Conservation (phyloP, 768 basidiomycete species). For the Gymnopilus junonius region DNA sequence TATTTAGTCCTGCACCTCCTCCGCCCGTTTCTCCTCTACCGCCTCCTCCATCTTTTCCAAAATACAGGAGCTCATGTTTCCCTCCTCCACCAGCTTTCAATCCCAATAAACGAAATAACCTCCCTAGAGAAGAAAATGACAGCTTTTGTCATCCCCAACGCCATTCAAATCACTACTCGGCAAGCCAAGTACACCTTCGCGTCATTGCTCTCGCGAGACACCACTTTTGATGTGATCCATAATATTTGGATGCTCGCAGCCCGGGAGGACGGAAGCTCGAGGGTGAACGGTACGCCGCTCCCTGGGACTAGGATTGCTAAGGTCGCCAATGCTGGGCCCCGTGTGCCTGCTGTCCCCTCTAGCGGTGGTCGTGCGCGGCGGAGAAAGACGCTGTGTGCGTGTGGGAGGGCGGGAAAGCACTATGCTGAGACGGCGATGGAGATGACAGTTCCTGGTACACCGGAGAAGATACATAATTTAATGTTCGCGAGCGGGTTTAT, state of each 20-base stretch:
- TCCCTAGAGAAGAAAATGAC: conserved; percentile 97
- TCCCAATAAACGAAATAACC: conserved; percentile 64
- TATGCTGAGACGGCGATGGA: conserved; percentile 78
- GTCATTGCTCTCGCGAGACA: conserved; percentile 95
- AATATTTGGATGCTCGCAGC: conserved; percentile 97
- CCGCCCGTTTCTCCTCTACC: background rate
- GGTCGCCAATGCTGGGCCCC: too few relatives aligned
- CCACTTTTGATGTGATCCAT: conserved; percentile 92
- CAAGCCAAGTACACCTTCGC: conserved; percentile 92
- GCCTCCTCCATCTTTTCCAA: background rate
- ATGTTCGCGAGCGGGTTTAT: conserved; percentile 97
- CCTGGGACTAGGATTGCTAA: too few relatives aligned
- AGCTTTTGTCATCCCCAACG: conserved; percentile 96
- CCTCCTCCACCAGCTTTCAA: conserved; percentile 17
- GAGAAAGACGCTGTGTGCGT: conserved; percentile 73
- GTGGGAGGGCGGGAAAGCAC: conserved; percentile 73
- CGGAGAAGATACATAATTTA: conserved; percentile 94
- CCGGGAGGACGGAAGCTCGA: conserved; percentile 68
- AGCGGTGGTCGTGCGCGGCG: conserved; percentile 16
- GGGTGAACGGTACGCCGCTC: conserved; percentile 16
- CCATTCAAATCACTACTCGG: conserved; percentile 86
- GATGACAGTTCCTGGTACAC: conserved; percentile 81
- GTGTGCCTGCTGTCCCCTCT: conserved; percentile 2
- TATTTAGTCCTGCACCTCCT: background rate
- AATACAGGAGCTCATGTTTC: background rate